Conservation (phyloP, 2,329 filamentous ascomycete species). For the Cladosporium sp. region DNA sequence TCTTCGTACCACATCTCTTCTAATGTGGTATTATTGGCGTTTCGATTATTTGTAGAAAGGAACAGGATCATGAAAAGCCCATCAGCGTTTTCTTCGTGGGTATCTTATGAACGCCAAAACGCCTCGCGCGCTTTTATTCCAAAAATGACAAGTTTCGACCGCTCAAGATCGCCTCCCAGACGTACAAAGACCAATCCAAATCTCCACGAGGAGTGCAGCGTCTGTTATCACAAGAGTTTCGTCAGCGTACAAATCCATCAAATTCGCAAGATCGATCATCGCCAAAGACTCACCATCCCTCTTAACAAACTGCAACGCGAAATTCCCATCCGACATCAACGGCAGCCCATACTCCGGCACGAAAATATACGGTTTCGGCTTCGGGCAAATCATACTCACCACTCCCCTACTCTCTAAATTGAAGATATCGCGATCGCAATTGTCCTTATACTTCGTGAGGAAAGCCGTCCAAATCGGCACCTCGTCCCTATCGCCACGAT, state of each 20-base stretch:
- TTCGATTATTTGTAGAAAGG: no score
- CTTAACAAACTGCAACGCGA: constrained; percentile 32
- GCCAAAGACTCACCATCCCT: constrained; percentile 33
- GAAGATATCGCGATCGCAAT: constrained; percentile 50
- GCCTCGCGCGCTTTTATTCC: background rate
- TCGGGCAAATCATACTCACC: constrained; percentile 50
- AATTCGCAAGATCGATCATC: no score
- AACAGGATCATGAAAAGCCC: no score
- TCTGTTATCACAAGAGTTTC: background rate
- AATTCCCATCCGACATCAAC: constrained; percentile 25
- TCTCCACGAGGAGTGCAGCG: background rate
- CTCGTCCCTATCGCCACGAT: constrained; percentile 54
- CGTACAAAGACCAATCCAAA: constrained; percentile 4
- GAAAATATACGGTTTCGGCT: constrained; percentile 57
- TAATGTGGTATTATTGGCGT: no score
- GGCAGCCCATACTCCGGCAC: constrained; percentile 52
- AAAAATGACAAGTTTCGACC: background rate
- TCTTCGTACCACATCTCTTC: no score
- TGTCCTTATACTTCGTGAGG: constrained; percentile 50
- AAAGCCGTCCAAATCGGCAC: constrained; percentile 65
- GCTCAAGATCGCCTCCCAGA: background rate
- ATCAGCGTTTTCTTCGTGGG: no score
- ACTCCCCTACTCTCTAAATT: constrained; percentile 39
- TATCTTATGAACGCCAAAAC: background rate
- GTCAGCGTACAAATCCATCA: no score